These are phyloP conservation scores for Aurifilum marmelostoma DNA, from an alignment of 2,329 filamentous ascomycete genomes.

Conservation along the genomic window DNA sequence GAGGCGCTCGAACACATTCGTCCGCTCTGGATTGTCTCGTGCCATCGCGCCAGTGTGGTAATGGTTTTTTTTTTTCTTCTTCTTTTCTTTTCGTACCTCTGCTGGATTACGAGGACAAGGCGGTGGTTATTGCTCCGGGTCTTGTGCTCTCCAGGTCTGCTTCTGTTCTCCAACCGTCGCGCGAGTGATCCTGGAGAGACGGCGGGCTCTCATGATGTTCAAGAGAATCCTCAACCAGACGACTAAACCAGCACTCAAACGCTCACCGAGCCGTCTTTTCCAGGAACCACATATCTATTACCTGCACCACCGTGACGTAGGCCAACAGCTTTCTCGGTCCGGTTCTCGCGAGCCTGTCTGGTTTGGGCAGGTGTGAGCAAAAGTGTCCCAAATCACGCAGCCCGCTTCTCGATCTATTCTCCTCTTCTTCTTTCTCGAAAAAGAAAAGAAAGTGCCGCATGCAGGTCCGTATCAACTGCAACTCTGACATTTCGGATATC, in stretches of 20 bases:
- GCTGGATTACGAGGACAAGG: not conserved
- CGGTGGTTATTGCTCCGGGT: not conserved
- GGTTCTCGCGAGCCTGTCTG: slow-evolving; percentile 18
- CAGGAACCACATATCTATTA: not conserved
- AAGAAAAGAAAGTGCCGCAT: not conserved
- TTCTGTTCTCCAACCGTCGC: not conserved
- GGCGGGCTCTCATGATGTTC: not conserved
- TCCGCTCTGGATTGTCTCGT: slow-evolving; percentile 14
- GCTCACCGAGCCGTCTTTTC: slow-evolving; percentile 4
- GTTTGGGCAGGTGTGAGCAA: slow-evolving; percentile 19
- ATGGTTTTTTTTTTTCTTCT: not conserved
- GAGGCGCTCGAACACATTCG: slow-evolving; percentile 11
- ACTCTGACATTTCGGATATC: not conserved
- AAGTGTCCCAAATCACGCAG: not conserved
- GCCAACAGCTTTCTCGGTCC: not conserved
- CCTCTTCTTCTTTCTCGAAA: not conserved
- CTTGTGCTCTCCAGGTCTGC: not conserved
- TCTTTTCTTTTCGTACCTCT: not conserved
- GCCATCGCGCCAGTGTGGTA: slow-evolving; percentile 1
- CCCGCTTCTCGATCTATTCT: slow-evolving; percentile 15
- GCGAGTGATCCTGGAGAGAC: not conserved
- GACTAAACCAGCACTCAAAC: not conserved
- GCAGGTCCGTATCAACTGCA: not conserved
- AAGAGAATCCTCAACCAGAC: not conserved
- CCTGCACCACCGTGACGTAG: slow-evolving; percentile 2